phyloP scores from a whole-genome alignment of 2,329 filamentous ascomycete species.

The Pezicula radicicola region DNA sequence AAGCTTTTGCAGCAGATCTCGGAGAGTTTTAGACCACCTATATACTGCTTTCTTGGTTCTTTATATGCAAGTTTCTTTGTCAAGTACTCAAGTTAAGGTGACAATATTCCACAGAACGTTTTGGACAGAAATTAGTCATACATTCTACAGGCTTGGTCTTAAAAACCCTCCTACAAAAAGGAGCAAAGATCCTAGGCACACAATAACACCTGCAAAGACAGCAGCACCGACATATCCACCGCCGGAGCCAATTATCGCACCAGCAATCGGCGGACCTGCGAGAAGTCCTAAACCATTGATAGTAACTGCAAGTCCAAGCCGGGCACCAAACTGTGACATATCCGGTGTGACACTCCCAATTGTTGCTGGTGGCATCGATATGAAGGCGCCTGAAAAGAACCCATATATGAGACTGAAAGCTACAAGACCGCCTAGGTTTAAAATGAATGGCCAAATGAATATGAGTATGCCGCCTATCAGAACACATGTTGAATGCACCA shows the following conservation, averaged over 20 bases:
- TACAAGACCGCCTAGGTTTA: slow-evolving; percentile 48
- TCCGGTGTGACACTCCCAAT: slow-evolving; percentile 6
- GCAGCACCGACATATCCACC: slow-evolving; percentile 3
- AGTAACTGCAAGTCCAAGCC: slow-evolving; percentile 6
- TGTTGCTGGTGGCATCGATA: slow-evolving; percentile 18
- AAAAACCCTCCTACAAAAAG: neutral
- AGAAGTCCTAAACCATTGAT: slow-evolving; percentile 6
- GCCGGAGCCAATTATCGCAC: slow-evolving; percentile 6
- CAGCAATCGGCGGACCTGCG: slow-evolving; percentile 11
- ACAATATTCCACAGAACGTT: too few species aligned
- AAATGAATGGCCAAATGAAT: slow-evolving; percentile 55
- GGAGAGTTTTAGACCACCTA: too few species aligned
- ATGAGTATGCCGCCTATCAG: slow-evolving; percentile 43
- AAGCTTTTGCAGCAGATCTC: too few species aligned
- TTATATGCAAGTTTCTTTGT: too few species aligned
- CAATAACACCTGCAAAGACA: slow-evolving; percentile 3
- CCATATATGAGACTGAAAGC: slow-evolving; percentile 64
- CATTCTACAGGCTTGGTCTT: too few species aligned
- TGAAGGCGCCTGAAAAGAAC: slow-evolving; percentile 49
- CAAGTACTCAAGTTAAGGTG: too few species aligned
- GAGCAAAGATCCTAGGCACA: neutral
- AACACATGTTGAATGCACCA: slow-evolving; percentile 31
- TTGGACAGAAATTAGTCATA: too few species aligned
- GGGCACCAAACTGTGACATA: slow-evolving; percentile 8
- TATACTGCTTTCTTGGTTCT: too few species aligned